These are phyloP conservation scores for Fusarium bulbicola DNA, from an alignment of 2,329 filamentous ascomycete species.

Conservation along the genomic window DNA sequence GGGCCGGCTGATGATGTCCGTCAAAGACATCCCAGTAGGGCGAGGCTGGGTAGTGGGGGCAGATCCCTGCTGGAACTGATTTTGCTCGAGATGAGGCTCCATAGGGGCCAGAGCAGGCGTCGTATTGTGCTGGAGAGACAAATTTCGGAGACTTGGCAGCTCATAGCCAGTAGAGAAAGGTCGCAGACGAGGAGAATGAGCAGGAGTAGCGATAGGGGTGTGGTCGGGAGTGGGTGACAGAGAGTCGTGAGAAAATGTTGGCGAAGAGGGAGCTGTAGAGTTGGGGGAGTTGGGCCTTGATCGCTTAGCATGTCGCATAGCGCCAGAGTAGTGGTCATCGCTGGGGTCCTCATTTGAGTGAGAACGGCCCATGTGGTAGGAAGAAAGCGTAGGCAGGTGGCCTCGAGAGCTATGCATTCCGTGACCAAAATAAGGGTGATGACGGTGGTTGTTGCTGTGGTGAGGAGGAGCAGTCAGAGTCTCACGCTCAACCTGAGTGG, in stretches of 20 bases:
- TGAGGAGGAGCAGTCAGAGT: conserved; percentile 53
- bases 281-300: conserved; percentile 94
- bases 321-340: conserved; percentile 78
- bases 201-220: conserved; percentile 96
- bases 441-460: conserved; percentile 56
- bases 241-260: conserved; percentile 95
- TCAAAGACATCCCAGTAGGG: conserved; percentile 79
- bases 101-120: conserved; percentile 67
- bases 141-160: conserved; percentile 81
- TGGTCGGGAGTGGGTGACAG: conserved; percentile 95
- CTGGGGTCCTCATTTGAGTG: conserved; percentile 82
- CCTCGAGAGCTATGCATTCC: conserved; percentile 61
- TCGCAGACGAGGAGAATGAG: conserved; percentile 90
- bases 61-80: conserved; percentile 55
- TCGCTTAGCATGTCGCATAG: conserved; percentile 79
- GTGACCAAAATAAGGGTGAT: conserved; percentile 64
- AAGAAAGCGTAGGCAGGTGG: conserved; percentile 78
- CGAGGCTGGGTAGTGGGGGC: conserved; percentile 62
- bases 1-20: conserved; percentile 89
- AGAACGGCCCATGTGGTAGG: conserved; percentile 94
- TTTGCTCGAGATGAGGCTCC: conserved; percentile 63
- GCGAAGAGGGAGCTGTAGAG: conserved; percentile 94
- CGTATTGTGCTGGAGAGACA: conserved; percentile 62
- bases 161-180: conserved; percentile 81
- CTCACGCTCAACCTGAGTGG: conserved; percentile 70